Percentiles rank a stretch among this genome's conserved stretches.
Conservation (phyloP, 2,329 filamentous ascomycete genomes). For the Sordariomycetes sp. region DNA sequence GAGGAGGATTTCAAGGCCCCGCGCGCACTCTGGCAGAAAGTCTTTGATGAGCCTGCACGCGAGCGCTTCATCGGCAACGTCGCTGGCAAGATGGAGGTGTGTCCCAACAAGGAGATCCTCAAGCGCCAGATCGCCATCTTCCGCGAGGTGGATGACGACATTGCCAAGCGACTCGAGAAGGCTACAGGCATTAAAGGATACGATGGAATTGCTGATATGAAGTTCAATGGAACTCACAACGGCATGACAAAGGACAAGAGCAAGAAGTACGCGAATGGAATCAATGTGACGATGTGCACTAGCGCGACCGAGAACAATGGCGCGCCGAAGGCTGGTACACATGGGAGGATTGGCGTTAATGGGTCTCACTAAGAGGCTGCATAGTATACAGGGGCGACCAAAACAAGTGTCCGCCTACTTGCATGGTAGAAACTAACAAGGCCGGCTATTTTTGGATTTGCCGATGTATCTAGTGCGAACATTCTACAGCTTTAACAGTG, state of each 20-base stretch:
- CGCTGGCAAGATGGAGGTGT: slow-evolving; percentile 51
- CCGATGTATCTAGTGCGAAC: too few relatives aligned
- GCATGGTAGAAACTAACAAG: too few relatives aligned
- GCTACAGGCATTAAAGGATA: slow-evolving; percentile 54
- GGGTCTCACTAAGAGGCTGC: neutral
- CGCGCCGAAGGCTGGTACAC: neutral
- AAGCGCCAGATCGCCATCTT: slow-evolving; percentile 59
- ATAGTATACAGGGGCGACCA: neutral
- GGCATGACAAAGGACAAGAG: slow-evolving; percentile 42
- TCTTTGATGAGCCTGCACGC: slow-evolving; percentile 48
- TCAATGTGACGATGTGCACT: slow-evolving; percentile 13
- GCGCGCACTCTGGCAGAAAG: slow-evolving; percentile 49
- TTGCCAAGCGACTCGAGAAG: slow-evolving; percentile 51
- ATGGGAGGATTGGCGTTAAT: neutral
- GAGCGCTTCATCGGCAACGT: slow-evolving; percentile 52
- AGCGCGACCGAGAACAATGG: neutral
- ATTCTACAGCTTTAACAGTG: too few relatives aligned
- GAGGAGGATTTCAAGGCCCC: slow-evolving; percentile 36
- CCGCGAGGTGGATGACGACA: slow-evolving; percentile 49
- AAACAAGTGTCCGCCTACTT: too few relatives aligned
- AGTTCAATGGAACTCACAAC: slow-evolving; percentile 54
- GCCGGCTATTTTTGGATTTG: too few relatives aligned
- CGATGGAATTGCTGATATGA: slow-evolving; percentile 41
- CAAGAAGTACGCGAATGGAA: slow-evolving; percentile 40
- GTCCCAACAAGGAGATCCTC: slow-evolving; percentile 48